Conservation (phyloP, 768 basidiomycete species). For the Pleurotus tuber-regium region DNA sequence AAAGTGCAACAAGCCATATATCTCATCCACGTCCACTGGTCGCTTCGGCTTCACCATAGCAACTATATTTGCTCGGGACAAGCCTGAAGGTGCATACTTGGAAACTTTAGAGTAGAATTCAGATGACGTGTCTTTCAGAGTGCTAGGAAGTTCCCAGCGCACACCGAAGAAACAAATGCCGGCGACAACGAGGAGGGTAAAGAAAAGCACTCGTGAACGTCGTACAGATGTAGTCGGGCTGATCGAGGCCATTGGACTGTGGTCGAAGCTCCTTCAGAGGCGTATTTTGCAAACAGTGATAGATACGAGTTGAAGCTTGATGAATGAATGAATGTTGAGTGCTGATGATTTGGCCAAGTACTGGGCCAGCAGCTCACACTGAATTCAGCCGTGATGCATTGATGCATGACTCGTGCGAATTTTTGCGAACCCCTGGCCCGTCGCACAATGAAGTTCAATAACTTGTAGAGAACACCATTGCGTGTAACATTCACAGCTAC, state of each 20-base stretch:
- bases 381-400: no score
- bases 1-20: conserved; percentile 70
- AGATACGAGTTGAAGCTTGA: no score
- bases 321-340: no score
- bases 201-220: conserved; percentile 44
- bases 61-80: conserved; percentile 39
- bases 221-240: conserved; percentile 31
- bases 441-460: no score
- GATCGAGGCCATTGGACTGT: conserved; percentile 9
- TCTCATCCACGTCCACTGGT: conserved; percentile 45
- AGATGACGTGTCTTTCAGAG: conserved; percentile 31
- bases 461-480: no score
- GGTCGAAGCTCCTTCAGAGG: no score
- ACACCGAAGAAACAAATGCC: conserved; percentile 40
- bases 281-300: no score
- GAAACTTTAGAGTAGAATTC: conserved; percentile 2
- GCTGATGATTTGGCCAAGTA: no score
- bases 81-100: conserved; percentile 15
- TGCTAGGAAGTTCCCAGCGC: conserved; percentile 39
- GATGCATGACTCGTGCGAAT: no score
- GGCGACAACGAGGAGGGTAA: conserved; percentile 33
- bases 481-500: no score
- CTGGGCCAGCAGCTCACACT: no score
- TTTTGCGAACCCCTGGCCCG: no score
- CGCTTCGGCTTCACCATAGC: conserved; percentile 31